Conservation (phyloP, 768 basidiomycete genomes). For the Amanita fuliginea region DNA sequence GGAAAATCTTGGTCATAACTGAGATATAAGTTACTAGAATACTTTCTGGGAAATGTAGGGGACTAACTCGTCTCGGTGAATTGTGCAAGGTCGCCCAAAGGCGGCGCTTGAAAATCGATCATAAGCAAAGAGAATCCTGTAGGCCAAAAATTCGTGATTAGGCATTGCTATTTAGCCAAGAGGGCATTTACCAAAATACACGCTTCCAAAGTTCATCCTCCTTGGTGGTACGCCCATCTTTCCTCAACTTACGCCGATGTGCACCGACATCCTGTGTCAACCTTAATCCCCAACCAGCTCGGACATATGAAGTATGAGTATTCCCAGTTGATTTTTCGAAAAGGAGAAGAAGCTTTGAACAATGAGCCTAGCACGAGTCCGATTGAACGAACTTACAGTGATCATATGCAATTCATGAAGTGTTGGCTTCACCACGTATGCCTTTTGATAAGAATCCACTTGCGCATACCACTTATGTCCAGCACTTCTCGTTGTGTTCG, state of each 20-base stretch:
- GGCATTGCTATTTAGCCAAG: not conserved
- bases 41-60: not conserved
- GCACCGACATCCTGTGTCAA: conserved; percentile 68
- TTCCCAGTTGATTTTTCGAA: conserved; percentile 37
- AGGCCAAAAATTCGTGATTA: not conserved
- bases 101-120: conserved; percentile 36
- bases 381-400: conserved; percentile 34
- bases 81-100: conserved; percentile 58
- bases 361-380: not conserved
- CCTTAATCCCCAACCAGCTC: conserved; percentile 55
- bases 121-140: conserved; percentile 39
- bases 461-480: conserved; percentile 64
- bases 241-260: conserved; percentile 33
- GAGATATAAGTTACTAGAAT: not conserved
- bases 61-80: conserved; percentile 64
- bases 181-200: conserved; percentile 37
- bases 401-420: conserved; percentile 65
- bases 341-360: conserved; percentile 31
- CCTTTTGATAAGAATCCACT: conserved; percentile 50
- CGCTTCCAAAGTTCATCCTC: conserved; percentile 73
- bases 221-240: conserved; percentile 19
- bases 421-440: conserved; percentile 45
- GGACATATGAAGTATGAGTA: conserved; percentile 50
- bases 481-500: conserved; percentile 29
- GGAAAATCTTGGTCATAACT: conserved; percentile 68